phyloP scores from a whole-genome alignment of 1,139 yeast species.

The Kodamaea anthophila region DNA sequence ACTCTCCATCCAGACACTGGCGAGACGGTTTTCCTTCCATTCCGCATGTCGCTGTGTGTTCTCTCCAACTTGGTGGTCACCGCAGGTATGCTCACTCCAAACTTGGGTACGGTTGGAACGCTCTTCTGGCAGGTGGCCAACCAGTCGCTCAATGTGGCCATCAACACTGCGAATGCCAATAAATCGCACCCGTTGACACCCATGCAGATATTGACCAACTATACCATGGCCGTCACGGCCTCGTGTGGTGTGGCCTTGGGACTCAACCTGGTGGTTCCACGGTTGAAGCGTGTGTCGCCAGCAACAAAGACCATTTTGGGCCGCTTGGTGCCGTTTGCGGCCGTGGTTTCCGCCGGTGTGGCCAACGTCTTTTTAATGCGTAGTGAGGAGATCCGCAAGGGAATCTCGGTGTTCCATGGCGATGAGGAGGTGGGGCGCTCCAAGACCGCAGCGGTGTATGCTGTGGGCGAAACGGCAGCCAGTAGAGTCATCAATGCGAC shows the following conservation, averaged over 20 bases:
- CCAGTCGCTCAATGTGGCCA: conserved; percentile 93
- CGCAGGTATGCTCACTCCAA: conserved; percentile 96
- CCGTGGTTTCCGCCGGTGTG: conserved; percentile 93
- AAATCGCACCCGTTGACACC: conserved; percentile 88
- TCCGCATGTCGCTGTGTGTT: conserved; percentile 95
- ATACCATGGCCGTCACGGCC: conserved; percentile 84
- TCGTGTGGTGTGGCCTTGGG: conserved; percentile 96
- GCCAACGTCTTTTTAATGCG: conserved; percentile 94
- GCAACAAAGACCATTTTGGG: conserved; percentile 65
- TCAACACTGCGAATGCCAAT: conserved; percentile 92
- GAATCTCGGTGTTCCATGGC: conserved; percentile 63
- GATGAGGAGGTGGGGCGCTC: conserved; percentile 68
- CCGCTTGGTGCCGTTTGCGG: conserved; percentile 93
- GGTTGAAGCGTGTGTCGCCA: conserved; percentile 61
- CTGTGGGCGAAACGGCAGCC: conserved; percentile 96
- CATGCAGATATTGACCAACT: conserved; percentile 67
- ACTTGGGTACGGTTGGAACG: conserved; percentile 83
- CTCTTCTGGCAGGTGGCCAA: conserved; percentile 96
- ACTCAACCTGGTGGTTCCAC: conserved; percentile 80
- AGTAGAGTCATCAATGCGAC: conserved; percentile 94
- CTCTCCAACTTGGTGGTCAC: conserved; percentile 90
- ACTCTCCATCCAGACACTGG: conserved; percentile 95
- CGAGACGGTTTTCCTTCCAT: conserved; percentile 83
- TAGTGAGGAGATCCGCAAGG: conserved; percentile 85
- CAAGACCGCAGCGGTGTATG: conserved; percentile 78